These are phyloP conservation scores for Clathrospora elynae DNA, from an alignment of 2,329 filamentous ascomycete species.

Conservation along the genomic window DNA sequence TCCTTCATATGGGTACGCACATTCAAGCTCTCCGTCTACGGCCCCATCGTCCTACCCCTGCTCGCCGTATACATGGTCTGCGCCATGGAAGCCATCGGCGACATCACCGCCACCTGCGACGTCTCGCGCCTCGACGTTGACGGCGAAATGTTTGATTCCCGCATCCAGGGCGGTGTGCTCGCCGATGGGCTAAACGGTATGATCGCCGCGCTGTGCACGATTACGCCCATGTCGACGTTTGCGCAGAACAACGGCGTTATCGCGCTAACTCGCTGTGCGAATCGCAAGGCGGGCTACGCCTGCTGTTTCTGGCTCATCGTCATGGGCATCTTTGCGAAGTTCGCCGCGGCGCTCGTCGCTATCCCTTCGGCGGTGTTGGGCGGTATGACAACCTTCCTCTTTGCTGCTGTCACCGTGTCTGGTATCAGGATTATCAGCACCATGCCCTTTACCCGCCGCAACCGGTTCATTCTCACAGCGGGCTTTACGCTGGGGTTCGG, in stretches of 20 bases:
- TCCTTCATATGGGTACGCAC: conserved; percentile 82
- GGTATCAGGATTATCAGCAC: conserved; percentile 77
- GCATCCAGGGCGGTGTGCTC: conserved; percentile 78
- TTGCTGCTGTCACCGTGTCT: conserved; percentile 74
- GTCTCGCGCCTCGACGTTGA: conserved; percentile 77
- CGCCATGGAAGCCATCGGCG: conserved; percentile 79
- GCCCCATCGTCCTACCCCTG: conserved; percentile 73
- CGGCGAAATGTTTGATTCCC: conserved; percentile 72
- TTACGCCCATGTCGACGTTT: conserved; percentile 73
- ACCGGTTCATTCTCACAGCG: conserved; percentile 80
- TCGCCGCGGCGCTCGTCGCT: conserved; percentile 76
- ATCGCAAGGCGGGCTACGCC: conserved; percentile 78
- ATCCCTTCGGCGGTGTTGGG: conserved; percentile 65
- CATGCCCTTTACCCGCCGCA: conserved; percentile 76
- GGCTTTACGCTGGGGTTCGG: conserved; percentile 73
- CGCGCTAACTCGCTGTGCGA: conserved; percentile 79
- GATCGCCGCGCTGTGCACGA: conserved; percentile 76
- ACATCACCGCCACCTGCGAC: conserved; percentile 81
- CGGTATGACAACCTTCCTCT: conserved; percentile 74
- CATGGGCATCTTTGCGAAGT: conserved; percentile 84
- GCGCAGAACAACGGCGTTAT: conserved; percentile 53
- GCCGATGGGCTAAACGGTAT: conserved; percentile 79
- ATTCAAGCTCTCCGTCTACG: conserved; percentile 73
- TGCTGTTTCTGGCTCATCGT: conserved; percentile 77
- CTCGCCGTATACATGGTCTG: conserved; percentile 68